These are phyloP conservation scores for Cystobasidium tubakii DNA, from an alignment of 768 basidiomycete species.

Conservation along the genomic window DNA sequence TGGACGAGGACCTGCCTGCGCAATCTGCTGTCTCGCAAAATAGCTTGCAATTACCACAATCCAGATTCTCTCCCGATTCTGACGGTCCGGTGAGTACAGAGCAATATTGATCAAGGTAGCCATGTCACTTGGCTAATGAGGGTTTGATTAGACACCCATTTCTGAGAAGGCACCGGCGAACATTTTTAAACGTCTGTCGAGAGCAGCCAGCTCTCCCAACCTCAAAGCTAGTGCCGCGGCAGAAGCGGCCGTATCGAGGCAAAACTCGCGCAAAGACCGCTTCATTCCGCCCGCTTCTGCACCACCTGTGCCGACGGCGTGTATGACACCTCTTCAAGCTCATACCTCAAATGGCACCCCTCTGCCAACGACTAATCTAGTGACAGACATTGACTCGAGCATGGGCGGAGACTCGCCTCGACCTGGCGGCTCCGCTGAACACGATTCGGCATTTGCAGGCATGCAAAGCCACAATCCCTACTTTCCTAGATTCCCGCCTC, in stretches of 20 bases:
- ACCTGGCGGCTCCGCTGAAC: not conserved
- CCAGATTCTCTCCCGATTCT: constrained; percentile 31
- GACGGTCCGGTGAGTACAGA: constrained; percentile 32
- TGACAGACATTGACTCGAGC: constrained; percentile 5
- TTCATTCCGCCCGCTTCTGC: constrained; percentile 21
- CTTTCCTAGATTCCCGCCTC: constrained; percentile 11
- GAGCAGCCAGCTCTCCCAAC: constrained; percentile 33
- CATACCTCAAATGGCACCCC: not conserved
- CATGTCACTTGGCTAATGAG: too few species aligned
- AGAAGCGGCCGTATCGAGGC: not conserved
- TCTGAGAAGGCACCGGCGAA: not conserved
- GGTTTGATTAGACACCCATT: not conserved
- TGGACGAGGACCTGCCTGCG: not conserved
- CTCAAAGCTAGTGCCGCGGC: not conserved
- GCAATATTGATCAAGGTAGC: too few species aligned
- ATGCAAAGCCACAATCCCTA: constrained; percentile 20
- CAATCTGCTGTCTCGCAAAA: not conserved
- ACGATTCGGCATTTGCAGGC: not conserved
- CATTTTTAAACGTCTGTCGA: constrained; percentile 3
- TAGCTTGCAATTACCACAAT: not conserved
- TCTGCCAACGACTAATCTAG: constrained; percentile 12
- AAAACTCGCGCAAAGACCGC: not conserved
- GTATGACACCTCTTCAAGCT: not conserved
- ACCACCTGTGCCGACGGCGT: constrained; percentile 14
- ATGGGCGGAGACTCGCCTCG: not conserved